phyloP scores from a whole-genome alignment of 2,329 filamentous ascomycete genomes.

The Zasmidium angulare region DNA sequence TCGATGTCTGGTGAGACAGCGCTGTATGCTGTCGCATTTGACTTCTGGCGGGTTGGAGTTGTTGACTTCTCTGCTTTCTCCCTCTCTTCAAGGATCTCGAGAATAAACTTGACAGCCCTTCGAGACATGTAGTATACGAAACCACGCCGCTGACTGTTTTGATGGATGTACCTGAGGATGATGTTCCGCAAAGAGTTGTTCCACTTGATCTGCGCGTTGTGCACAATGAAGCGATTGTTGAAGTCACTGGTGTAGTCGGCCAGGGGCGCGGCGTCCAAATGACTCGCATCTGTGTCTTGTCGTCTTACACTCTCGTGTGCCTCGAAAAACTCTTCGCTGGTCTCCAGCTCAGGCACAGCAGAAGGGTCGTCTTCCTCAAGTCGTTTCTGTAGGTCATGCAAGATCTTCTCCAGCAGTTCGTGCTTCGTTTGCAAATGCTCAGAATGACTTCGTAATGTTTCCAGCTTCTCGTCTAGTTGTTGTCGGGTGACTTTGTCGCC shows the following conservation, averaged over 20 bases:
- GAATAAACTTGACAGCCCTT: constrained; percentile 93
- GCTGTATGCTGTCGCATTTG: constrained; percentile 26
- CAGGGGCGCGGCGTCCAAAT: constrained; percentile 65
- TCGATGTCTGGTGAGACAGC: constrained; percentile 50
- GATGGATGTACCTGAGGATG: constrained; percentile 93
- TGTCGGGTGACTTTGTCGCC: constrained; percentile 43
- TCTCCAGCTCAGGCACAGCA: constrained; percentile 44
- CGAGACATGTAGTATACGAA: constrained; percentile 98
- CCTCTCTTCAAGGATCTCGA: constrained; percentile 96
- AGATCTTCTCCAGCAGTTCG: constrained; percentile 58
- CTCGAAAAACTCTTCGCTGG: constrained; percentile 47
- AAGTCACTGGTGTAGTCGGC: constrained; percentile 91
- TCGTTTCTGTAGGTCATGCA: constrained; percentile 58
- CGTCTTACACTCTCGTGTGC: constrained; percentile 49
- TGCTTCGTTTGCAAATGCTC: constrained; percentile 58
- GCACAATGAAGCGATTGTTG: constrained; percentile 96
- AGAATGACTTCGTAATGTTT: constrained; percentile 56
- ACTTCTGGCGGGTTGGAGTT: constrained; percentile 26
- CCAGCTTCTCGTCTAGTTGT: constrained; percentile 57
- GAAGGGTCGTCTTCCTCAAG: constrained; percentile 58
- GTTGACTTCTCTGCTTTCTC: constrained; percentile 61
- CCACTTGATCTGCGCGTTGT: constrained; percentile 98
- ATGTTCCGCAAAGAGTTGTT: constrained; percentile 95
- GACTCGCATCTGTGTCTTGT: constrained; percentile 51
- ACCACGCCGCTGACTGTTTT: constrained; percentile 90